Base-by-base conservation (phyloP, 108 stramenopile genomes). In the Parietichytrium sp. region DNA sequence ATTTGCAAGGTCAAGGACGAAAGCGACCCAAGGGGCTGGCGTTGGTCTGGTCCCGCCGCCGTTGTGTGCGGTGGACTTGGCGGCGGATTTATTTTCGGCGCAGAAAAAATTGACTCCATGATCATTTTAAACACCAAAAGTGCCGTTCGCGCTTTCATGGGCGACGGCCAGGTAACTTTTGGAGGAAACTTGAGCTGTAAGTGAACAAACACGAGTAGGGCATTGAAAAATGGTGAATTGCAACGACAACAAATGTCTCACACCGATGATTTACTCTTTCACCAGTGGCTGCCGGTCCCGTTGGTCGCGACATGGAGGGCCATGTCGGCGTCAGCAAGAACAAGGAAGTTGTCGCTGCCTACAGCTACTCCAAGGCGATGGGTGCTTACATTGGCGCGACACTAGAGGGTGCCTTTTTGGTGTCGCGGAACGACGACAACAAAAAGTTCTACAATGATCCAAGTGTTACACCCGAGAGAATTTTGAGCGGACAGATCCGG, bases 61-160 rank as follows among this genome's bases (percentile, higher is more conserved):
- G 61, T 72, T 6, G 20, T 42, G 13, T 33, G 36, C 8, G 61
- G 15, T 27, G 61, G 61, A 13, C 61, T 72, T 25, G 61, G 61
- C 42, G 61, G 61, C 20, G 61, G 61, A 13, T 72, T 72, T 42
- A 38, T 72, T 42, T 72, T 72, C 20, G 61, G 61, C 61, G 61
- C 38, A 0, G 61, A 72, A 25, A 72, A 72, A 25, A 72, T 72
- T 25, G 61, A 72, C 33, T 72, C 61, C 6, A 16, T 72, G 38
- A 72, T 72, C 45, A 72, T 72, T 25, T 42, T 72, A n/a, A 72
- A 72, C 61, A 72, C 61, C 38, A 72, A 72, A 20, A 72, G 29
- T 15, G 61, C 61, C 42, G 61, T 72, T 10, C 61, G 61, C 42
- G 61, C 61, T 42, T 72, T 72, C 61, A 72, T 72, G 61, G 61